A percentile compares a stretch with the other conserved stretches of the same genome.
Evolutionary conservation across 495 filamentous ascomycete genomes (phyloP).

Genomic region (Hypomontagnella monticulosa): DNA sequence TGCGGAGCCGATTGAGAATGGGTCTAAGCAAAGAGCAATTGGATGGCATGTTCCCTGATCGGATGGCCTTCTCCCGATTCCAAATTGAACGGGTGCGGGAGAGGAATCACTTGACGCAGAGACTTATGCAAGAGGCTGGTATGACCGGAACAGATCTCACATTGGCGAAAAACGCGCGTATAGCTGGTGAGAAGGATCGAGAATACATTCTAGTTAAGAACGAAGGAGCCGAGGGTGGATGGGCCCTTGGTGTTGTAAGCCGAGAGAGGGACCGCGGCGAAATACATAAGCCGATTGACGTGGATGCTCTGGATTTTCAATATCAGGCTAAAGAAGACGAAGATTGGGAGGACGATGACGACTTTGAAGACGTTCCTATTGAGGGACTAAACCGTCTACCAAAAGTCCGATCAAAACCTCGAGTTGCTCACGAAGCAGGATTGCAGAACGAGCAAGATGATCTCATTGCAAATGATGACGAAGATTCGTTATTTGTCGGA

Average conservation of each 20-base stretch:
- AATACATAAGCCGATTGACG: conserved; percentile 85
- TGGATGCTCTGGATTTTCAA: conserved; percentile 75
- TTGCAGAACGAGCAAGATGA: conserved; percentile 21
- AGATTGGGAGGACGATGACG: conserved; percentile 73
- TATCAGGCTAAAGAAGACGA: conserved; percentile 64
- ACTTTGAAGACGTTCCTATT: conserved; percentile 95
- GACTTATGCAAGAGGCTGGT: conserved; percentile 92
- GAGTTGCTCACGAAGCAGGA: conserved; percentile 31
- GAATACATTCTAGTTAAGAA: conserved; percentile 98
- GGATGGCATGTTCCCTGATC: conserved; percentile 93
- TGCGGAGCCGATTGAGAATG: conserved; percentile 90
- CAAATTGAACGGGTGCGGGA: conserved; percentile 94
- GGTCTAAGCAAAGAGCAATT: conserved; percentile 95
- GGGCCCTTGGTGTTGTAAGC: conserved; percentile 92
- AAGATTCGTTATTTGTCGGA: conserved; percentile 75
- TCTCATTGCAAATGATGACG: conserved; percentile 43
- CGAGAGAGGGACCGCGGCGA: conserved; percentile 78
- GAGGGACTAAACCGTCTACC: conserved; percentile 92
- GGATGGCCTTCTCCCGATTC: conserved; percentile 97
- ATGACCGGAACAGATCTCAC: conserved; percentile 81
- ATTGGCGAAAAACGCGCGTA: conserved; percentile 69
- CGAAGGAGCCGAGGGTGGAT: conserved; percentile 93
- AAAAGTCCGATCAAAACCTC: conserved; percentile 51
- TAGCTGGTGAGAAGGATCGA: conserved; percentile 88
- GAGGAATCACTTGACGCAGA: conserved; percentile 93